These are phyloP conservation scores for Globisporangium nunn DNA, from an alignment of 352 stramenopile genomes.

Conservation along the genomic window DNA sequence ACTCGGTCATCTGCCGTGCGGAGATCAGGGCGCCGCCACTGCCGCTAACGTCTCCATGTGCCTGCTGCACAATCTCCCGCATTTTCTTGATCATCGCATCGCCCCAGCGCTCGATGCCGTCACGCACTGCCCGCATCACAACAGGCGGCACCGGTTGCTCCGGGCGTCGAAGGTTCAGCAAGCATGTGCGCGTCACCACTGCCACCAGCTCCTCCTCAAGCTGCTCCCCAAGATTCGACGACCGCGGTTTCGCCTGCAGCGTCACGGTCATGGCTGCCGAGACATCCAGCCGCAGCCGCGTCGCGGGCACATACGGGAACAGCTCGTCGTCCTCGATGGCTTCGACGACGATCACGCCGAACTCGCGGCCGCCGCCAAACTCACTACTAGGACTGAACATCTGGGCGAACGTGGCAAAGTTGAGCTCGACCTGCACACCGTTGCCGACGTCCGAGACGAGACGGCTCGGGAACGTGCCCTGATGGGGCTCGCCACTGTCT, in stretches of 20 bases:
- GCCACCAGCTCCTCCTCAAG: not conserved
- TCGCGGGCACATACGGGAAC: not conserved
- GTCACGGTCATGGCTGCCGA: not conserved
- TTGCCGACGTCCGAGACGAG: not conserved
- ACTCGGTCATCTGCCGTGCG: not conserved
- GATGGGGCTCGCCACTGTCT: not conserved
- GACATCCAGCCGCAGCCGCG: not conserved
- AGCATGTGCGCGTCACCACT: not conserved
- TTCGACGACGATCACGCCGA: not conserved
- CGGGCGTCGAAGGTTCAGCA: not conserved
- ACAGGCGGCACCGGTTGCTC: not conserved
- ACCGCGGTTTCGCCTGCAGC: not conserved
- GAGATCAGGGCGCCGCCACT: not conserved
- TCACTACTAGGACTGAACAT: not conserved
- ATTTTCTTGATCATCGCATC: constrained; percentile 9
- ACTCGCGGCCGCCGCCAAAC: not conserved
- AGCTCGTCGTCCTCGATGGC: not conserved
- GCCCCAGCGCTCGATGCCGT: constrained; percentile 6
- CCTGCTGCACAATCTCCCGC: constrained; percentile 1
- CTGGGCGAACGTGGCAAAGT: constrained; percentile 4
- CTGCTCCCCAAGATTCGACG: not conserved
- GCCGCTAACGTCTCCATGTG: not conserved
- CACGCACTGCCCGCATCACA: constrained; percentile 2
- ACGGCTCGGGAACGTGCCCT: not conserved
- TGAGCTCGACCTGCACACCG: constrained; percentile 4